phyloP scores from a whole-genome alignment of 2,329 filamentous ascomycete species.

The Ophiostoma fasciatum region DNA sequence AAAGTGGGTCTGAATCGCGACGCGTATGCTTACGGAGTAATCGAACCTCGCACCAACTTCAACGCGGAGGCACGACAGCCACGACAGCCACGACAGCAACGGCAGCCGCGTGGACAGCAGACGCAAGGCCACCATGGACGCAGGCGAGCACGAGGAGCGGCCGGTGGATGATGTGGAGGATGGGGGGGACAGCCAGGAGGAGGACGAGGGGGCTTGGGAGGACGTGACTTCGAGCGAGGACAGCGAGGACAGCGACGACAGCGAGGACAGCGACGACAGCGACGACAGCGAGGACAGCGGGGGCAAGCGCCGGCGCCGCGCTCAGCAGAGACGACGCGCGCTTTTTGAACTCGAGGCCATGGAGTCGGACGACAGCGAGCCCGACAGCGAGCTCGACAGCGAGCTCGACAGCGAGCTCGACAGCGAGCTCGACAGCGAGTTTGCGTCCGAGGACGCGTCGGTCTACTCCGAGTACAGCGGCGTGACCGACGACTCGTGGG shows the following conservation, averaged over 20 bases:
- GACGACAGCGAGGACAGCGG: background rate
- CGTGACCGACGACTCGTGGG: constrained; percentile 1
- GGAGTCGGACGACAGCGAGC: background rate
- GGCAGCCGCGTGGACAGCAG: background rate
- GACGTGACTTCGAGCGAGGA: background rate
- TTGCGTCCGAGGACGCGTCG: background rate
- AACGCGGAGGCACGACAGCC: no score
- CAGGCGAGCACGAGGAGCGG: no score
- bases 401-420: background rate
- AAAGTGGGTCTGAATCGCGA: no score
- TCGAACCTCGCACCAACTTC: no score
- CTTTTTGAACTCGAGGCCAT: background rate
- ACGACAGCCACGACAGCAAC: background rate
- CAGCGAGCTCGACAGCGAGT: background rate
- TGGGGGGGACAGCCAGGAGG: background rate
- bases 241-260: background rate
- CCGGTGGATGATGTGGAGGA: no score
- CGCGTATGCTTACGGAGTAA: no score
- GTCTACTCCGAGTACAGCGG: background rate
- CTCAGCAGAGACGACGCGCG: no score
- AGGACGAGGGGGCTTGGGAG: no score
- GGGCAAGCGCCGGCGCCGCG: background rate
- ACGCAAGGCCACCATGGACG: no score
- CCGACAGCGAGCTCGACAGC: background rate
- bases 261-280: background rate